Percentiles rank a stretch among this genome's conserved stretches.
Conservation (phyloP, 192 early-diverging fungal genomes). For the Coemansia sp. region DNA sequence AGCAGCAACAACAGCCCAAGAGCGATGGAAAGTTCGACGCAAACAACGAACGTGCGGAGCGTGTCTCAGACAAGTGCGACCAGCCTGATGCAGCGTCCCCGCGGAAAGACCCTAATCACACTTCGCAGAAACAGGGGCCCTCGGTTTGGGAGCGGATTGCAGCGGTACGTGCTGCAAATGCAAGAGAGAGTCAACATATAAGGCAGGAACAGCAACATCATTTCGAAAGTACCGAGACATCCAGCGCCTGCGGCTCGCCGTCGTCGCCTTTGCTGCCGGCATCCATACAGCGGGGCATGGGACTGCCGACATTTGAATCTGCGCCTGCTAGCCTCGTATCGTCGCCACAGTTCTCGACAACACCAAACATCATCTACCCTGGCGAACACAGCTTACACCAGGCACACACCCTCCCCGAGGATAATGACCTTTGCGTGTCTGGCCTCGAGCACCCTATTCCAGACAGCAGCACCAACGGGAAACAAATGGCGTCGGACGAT, state of each 20-base stretch:
- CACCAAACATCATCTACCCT: constrained; percentile 5
- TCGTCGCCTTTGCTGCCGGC: constrained; percentile 15
- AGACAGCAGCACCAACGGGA: constrained; percentile 1
- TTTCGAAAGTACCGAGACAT: not conserved
- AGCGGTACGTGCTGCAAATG: constrained; percentile 35
- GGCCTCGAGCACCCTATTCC: not conserved
- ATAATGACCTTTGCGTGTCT: not conserved
- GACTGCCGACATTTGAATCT: constrained; percentile 37
- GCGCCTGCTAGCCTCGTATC: constrained; percentile 48
- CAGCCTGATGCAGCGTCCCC: not conserved
- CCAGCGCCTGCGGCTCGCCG: constrained; percentile 9
- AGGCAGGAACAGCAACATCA: not conserved
- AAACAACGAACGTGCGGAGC: not conserved
- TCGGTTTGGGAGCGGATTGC: constrained; percentile 32
- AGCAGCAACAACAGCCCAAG: not conserved
- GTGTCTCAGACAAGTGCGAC: not conserved
- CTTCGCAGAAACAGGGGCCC: not conserved
- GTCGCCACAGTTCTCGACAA: constrained; percentile 39
- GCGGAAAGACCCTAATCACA: not conserved
- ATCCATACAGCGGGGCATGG: constrained; percentile 3
- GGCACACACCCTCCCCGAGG: constrained; percentile 2
- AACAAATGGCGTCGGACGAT: not conserved
- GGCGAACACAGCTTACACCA: not conserved
- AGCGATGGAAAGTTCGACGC: not conserved
- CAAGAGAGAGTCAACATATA: not conserved